Base-by-base conservation (phyloP, 1,139 yeast genomes). In the Pichia sp. region DNA sequence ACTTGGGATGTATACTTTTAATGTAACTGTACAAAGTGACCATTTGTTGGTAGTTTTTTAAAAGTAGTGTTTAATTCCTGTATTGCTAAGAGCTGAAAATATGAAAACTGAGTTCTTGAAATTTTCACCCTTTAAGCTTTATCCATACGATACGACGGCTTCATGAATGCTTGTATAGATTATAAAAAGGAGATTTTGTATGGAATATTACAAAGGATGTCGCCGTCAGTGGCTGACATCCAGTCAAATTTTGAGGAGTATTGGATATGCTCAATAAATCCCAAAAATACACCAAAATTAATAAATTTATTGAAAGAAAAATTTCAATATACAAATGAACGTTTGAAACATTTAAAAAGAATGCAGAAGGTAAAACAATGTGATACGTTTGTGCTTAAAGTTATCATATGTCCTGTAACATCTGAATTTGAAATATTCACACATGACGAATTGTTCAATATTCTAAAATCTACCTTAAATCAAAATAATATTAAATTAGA, bases 221-320 rank as follows among this genome's bases (percentile, higher is more conserved):
- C 62, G 22, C 57, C 61, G 1, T 30, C 60, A 2, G 61, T 59
- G 8, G 53, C 56, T 2, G 58, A 61, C 1, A 58, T 65, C 10
- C 65, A 64, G 19, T 73, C 76, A 5, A 61, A 67, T 5, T 64
- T 83, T 13, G 67, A 74, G 3, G 67, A 70, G 5, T 84, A 79
- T 1, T 87, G 95, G 95, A 71, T 80, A 1, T 68, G 77, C 7
- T 67, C 67, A 31, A 73, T 81, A 9, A 65, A 72, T 9, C 80
- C 85, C 0, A 65, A 62, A 53, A 63, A 67, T 13, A 75, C 84
- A 11, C 60, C 70, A 14, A 53, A 58, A 34, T 62, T 73, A 16
- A 62, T 75, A 25, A 53, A 47, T 16, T 29, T 63, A 4, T 58
- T 64, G 19, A 67, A 62, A 47, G 51, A 45, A 2, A 55, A 56